Conservation (phyloP, 2,329 filamentous ascomycete genomes). For the Erysiphe pulchra region DNA sequence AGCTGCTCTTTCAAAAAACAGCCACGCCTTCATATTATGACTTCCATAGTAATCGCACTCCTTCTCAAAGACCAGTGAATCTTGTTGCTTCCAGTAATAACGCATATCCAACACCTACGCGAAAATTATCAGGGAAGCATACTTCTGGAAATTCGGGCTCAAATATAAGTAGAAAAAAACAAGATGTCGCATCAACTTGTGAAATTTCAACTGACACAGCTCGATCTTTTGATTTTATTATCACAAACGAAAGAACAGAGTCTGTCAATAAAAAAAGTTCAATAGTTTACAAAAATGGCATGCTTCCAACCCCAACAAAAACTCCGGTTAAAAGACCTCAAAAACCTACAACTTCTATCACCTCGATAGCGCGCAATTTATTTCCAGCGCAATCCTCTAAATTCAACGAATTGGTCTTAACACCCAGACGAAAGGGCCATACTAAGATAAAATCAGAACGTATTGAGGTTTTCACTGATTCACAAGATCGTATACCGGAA, state of each 20-base stretch:
- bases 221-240: neutral
- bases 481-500: constrained; percentile 50
- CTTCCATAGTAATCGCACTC: constrained; percentile 2
- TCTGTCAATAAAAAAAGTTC: neutral
- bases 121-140: constrained; percentile 9
- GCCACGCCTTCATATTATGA: neutral
- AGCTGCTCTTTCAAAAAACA: neutral
- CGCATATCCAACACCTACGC: constrained; percentile 7
- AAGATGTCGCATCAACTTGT: constrained; percentile 19
- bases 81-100: constrained; percentile 6
- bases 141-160: constrained; percentile 10
- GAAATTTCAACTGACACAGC: constrained; percentile 6
- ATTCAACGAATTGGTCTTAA: constrained; percentile 16
- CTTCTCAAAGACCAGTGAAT: neutral
- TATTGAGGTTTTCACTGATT: constrained; percentile 51
- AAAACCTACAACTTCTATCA: constrained; percentile 24
- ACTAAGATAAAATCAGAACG: constrained; percentile 31
- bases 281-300: constrained; percentile 16
- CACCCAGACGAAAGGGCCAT: constrained; percentile 30
- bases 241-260: neutral
- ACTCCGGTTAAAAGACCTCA: constrained; percentile 35
- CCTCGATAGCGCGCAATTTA: constrained; percentile 31
- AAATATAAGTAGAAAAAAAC: constrained; percentile 21
- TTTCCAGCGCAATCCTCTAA: constrained; percentile 20
- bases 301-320: constrained; percentile 57